Evolutionary conservation across 345 rosid genomes (phyloP), one percentile per base, ranked within the genome.

Genomic region (Rhodamnia rubescens): DNA sequence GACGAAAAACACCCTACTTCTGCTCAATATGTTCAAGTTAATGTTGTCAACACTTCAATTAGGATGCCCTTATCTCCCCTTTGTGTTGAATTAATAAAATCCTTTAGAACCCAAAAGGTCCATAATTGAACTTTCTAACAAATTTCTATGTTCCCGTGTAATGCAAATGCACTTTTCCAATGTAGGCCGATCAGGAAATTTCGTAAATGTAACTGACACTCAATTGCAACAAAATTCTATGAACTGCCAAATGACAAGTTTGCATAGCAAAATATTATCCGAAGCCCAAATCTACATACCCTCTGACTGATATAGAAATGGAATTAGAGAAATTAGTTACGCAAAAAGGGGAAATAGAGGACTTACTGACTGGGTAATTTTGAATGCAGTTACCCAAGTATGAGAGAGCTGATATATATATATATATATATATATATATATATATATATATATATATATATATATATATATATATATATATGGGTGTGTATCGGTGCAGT

Each of bases 341-440:
- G 75, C 12, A 52, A 40, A 74, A 26, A 42, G 49, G 49, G 24
- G 10, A 49, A 74, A 13, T 11, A 26, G 18, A 36, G 81, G 49
- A 57, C 96, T 93, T 47, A 47, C 50, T 47, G 10, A 47, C 50
- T 47, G 11, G 1, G 50, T 47, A 47, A 47, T 93, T 96, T 98
- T 97, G 96, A 14, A 98, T 96, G 78, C 96, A 97, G 90, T 90
- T 47, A 47, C 50, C 50, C 11, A 0, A 47, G 50, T 9, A 47
- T 8, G 50, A 47, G 50, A 47, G 50, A 47, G 10, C 11, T 8
- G 10, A 47, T 47, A 47, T 47, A 40, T 40, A 40, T 40, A 40
- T 40, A 40, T 40, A 40, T 40, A 40, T 40, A 40, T 40, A 40
- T 40, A 40, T 40, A 40, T 40, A 40, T 40, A 40, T 40, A 40